These are phyloP conservation scores for Scedosporium apiospermum DNA, from an alignment of 2,329 filamentous ascomycete genomes.

Conservation along the genomic window DNA sequence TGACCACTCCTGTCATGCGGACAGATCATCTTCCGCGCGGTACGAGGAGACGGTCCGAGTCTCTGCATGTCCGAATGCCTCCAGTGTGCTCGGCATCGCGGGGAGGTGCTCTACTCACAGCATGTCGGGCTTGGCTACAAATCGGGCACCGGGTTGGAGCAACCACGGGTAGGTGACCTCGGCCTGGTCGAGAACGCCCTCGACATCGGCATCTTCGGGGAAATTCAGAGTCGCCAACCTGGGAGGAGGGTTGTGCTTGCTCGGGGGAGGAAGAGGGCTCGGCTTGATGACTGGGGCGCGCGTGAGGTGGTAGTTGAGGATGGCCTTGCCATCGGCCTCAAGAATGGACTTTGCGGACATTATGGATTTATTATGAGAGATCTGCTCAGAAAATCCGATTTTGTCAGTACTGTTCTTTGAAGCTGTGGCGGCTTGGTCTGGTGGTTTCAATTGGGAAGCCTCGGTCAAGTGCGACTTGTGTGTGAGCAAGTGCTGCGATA, in stretches of 20 bases:
- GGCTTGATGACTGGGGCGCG: conserved; percentile 96
- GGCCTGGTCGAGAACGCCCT: conserved; percentile 83
- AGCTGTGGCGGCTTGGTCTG: background rate
- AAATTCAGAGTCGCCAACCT: conserved; percentile 91
- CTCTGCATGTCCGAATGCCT: too few species aligned
- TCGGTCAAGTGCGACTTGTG: background rate
- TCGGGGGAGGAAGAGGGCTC: conserved; percentile 73
- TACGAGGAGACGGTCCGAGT: too few species aligned
- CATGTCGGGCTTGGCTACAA: conserved; percentile 99
- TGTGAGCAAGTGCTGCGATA: background rate
- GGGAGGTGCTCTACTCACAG: conserved; percentile 30
- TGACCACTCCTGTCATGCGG: background rate
- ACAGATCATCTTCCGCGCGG: too few species aligned
- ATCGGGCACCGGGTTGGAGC: conserved; percentile 71
- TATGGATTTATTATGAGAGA: conserved; percentile 18
- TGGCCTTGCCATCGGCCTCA: conserved; percentile 99
- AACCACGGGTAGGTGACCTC: conserved; percentile 97
- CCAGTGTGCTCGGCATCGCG: too few species aligned
- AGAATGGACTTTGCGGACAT: conserved; percentile 77
- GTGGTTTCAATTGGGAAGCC: background rate
- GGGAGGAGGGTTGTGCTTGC: conserved; percentile 85
- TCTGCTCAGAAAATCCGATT: conserved; percentile 3
- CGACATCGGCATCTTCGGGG: conserved; percentile 74
- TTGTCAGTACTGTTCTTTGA: background rate
- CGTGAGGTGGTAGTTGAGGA: conserved; percentile 99